These are phyloP conservation scores for Davidsoniella eucalypti DNA, from an alignment of 2,329 filamentous ascomycete species.

Conservation along the genomic window DNA sequence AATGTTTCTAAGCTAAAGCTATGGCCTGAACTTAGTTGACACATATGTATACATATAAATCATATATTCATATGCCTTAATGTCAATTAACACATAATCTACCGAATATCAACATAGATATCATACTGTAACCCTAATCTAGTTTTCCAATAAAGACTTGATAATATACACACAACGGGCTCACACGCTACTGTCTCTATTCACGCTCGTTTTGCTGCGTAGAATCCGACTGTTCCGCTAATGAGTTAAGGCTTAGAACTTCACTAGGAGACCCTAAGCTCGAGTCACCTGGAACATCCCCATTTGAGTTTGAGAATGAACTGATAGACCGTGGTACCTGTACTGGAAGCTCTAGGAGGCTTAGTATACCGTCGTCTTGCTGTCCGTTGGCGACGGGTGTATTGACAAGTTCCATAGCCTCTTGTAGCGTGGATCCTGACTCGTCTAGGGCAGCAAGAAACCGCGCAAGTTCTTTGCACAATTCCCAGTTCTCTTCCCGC, in stretches of 20 bases:
- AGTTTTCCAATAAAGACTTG: too few relatives aligned
- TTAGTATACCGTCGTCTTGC: conserved; percentile 18
- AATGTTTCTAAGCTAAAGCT: too few relatives aligned
- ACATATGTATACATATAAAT: too few relatives aligned
- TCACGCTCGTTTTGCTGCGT: neutral
- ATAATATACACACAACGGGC: neutral
- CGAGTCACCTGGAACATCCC: conserved; percentile 16
- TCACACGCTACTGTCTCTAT: neutral
- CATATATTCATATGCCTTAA: too few relatives aligned
- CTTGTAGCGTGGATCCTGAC: conserved; percentile 60
- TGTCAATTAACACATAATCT: too few relatives aligned
- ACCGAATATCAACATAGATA: too few relatives aligned
- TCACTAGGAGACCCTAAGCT: conserved; percentile 16
- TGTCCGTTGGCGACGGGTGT: conserved; percentile 18
- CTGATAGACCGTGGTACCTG: conserved; percentile 1
- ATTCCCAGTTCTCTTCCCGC: conserved; percentile 76
- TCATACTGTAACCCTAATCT: too few relatives aligned
- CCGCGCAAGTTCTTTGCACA: conserved; percentile 88
- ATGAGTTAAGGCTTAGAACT: conserved; percentile 5
- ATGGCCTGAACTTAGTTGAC: too few relatives aligned
- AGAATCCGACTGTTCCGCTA: conserved; percentile 3
- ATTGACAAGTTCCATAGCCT: conserved; percentile 50
- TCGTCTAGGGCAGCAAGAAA: conserved; percentile 88
- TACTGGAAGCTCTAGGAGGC: conserved; percentile 6
- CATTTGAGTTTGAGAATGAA: conserved; percentile 8